Base-by-base conservation (phyloP, 2,329 filamentous ascomycete species). In the Clonostachys solani region DNA sequence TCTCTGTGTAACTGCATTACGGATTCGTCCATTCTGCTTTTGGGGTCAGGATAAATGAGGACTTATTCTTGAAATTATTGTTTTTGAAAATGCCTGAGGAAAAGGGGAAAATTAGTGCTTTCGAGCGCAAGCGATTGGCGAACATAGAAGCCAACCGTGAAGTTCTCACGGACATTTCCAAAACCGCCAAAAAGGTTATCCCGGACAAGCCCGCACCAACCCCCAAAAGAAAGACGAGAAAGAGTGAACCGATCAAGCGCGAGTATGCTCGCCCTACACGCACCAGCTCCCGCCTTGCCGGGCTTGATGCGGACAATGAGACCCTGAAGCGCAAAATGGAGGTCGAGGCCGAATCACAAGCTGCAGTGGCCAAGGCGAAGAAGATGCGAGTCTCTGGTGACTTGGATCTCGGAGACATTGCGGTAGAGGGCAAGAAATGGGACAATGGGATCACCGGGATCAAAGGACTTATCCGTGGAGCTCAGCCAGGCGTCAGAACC, bases 81-180 rank as follows among this genome's bases (percentile, higher is more conserved):
- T 76, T 2, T 61, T 69, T 2, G 66, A 68, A 15, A 69, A 65
- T 18, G 23, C 23, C 23, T 8, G 68, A 73, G 38, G 65, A 65
- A 13, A 60, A 56, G 18, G 77, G 57, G 35, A 40, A 44, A 12
- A 72, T 95, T 56, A 95, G 88, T 66, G 89, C 90, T 37, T 96
- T 95, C 66, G 92, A 96, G 73, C 84, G 85, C 57, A 84, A 89
- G 55, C 80, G 92, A 1, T 80, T 89, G 15, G 89, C 91, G 50
- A 96, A 96, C 55, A 95, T 95, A 38, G 89, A 86, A 0, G 84
- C 88, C 46, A 94, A 95, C 56, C 86, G 92, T 65, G 89, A 86
- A 0, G 62, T 96, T 0, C 68, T 96, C 0, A 87, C 87, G 50
- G 86, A 91, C 50, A 79, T 95, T 2, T 85, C 87, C 3, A 81